Evolutionary conservation across 805 yeast species (phyloP).

Genomic region (Kuraishia capsulata): DNA sequence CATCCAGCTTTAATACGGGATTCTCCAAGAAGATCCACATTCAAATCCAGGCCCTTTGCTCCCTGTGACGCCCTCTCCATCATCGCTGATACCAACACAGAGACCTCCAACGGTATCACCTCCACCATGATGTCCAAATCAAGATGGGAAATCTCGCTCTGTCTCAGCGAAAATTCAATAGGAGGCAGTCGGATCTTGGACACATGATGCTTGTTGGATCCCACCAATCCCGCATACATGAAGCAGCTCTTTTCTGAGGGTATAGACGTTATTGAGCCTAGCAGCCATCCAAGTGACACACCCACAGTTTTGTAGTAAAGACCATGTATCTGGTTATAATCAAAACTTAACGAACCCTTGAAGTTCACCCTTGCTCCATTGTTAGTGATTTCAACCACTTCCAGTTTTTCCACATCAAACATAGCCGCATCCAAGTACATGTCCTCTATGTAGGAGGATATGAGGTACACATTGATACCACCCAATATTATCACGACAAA

Average conservation of each 20-base stretch:
- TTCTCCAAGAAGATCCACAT: too few relatives aligned
- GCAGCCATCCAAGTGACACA: not conserved
- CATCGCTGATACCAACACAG: not conserved
- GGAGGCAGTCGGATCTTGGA: too few relatives aligned
- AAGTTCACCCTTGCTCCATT: not conserved
- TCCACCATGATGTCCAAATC: not conserved
- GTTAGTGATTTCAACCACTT: not conserved
- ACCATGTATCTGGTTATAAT: not conserved
- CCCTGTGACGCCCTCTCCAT: not conserved
- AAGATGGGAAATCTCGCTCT: not conserved
- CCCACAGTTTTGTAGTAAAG: not conserved
- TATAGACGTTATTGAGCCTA: not conserved
- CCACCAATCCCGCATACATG: too few relatives aligned
- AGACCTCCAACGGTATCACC: not conserved
- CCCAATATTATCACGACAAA: too few relatives aligned
- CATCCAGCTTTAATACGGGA: too few relatives aligned
- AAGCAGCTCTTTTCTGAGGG: not conserved
- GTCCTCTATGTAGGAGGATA: not conserved
- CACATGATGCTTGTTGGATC: too few relatives aligned
- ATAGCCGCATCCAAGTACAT: slow-evolving; percentile 1
- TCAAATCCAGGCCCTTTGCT: too few relatives aligned
- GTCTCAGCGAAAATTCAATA: not conserved
- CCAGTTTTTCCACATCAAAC: not conserved
- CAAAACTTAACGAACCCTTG: not conserved
- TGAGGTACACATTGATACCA: too few relatives aligned